phyloP scores from a whole-genome alignment of 345 rosid species.

The Eucalyptus cloeziana region DNA sequence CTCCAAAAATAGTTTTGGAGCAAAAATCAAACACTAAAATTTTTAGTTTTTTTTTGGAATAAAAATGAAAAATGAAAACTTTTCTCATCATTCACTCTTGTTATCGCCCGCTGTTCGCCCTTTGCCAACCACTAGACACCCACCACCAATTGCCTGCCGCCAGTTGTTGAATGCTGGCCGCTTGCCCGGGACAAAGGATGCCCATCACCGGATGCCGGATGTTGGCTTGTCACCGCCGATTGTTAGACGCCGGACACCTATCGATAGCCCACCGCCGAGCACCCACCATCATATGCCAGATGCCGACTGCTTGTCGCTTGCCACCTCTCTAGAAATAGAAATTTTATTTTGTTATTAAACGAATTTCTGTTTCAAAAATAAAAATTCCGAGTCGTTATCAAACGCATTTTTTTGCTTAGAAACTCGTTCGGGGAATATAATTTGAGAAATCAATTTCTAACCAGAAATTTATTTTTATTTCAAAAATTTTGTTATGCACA shows the following conservation, averaged over 20 bases:
- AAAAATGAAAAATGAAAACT: too few species aligned
- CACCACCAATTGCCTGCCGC: accelerated
- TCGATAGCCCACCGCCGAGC: accelerated
- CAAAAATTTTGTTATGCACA: accelerated
- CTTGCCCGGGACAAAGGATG: accelerated
- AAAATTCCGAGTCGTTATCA: accelerated
- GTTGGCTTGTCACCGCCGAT: accelerated
- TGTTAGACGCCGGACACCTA: accelerated
- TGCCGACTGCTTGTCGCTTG: accelerated
- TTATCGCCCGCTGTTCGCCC: accelerated
- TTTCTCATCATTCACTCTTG: too few species aligned
- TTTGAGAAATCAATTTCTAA: too few species aligned
- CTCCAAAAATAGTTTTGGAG: too few species aligned
- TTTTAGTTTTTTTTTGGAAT: too few species aligned
- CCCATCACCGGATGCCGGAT: accelerated
- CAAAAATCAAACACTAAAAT: too few species aligned
- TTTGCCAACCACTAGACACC: accelerated
- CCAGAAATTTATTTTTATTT: accelerated
- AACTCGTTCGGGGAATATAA: accelerated
- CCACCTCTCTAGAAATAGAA: too few species aligned
- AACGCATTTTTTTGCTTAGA: accelerated
- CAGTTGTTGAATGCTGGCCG: accelerated
- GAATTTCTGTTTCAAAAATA: accelerated
- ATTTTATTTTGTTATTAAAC: too few species aligned
- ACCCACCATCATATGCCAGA: accelerated